Percentiles rank a stretch among this genome's conserved stretches.
phyloP scores from a whole-genome alignment of 495 filamentous ascomycete species.

The Penicillium canescens region DNA sequence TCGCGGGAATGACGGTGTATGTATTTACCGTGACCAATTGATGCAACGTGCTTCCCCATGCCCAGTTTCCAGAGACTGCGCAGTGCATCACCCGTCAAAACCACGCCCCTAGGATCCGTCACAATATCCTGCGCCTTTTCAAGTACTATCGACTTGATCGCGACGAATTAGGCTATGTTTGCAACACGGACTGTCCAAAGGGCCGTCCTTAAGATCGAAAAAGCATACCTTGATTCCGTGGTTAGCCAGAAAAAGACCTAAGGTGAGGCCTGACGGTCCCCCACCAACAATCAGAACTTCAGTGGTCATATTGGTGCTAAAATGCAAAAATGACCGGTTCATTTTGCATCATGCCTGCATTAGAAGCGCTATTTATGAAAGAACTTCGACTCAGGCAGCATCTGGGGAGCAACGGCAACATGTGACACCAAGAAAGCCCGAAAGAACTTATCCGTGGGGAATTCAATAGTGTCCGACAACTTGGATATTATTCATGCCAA shows the following conservation, averaged over 20 bases:
- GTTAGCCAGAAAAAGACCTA: conserved; percentile 31
- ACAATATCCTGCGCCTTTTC: conserved; percentile 40
- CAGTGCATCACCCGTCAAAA: conserved; percentile 41
- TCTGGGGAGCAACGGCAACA: no score
- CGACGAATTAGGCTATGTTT: background rate
- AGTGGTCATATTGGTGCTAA: background rate
- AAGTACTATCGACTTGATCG: conserved; percentile 22
- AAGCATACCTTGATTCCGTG: conserved; percentile 23
- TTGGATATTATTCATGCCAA: no score
- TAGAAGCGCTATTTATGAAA: no score
- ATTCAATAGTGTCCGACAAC: no score
- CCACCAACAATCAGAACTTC: conserved; percentile 38
- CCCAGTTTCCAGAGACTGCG: conserved; percentile 39
- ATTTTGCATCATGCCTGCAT: no score
- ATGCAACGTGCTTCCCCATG: conserved; percentile 28
- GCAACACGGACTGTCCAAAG: no score
- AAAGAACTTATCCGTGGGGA: no score
- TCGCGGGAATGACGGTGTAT: no score
- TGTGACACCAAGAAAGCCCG: no score
- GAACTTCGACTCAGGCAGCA: no score
- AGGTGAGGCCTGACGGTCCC: conserved; percentile 35
- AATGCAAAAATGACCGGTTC: no score
- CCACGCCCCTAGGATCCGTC: conserved; percentile 45
- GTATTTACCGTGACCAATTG: conserved; percentile 12
- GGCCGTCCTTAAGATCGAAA: conserved; percentile 1